Base-by-base conservation (phyloP, 202 grass and related monocot species). In the Musa balbisiana region DNA sequence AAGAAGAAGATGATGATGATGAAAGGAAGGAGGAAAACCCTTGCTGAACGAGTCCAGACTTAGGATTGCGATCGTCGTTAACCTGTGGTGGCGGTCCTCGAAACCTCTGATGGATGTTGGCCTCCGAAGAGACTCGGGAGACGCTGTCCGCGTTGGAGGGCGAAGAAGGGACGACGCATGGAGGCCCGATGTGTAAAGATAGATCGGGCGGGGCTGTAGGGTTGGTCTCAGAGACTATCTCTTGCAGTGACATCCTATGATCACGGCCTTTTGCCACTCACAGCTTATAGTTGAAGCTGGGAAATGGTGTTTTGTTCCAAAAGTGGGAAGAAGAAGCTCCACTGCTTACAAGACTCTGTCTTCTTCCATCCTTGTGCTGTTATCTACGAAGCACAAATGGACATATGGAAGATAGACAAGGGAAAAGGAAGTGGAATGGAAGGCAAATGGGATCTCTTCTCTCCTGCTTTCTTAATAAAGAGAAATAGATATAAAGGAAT, bases 151-250 rank as follows among this genome's bases (percentile, higher is more conserved):
- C 51, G 56, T 19, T 19, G 56, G 67, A 51, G 9, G 5, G 33
- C 33, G 33, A 43, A 43, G 33, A 43, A 43, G 12, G 33, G 9
- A 21, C 20, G 17, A 16, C 21, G 10, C 63, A 20, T 3, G 67
- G 67, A 70, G 49, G 67, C 10, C 67, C 67, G 43, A 70, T 70
- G 15, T 70, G 67, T 17, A 70, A 51, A n/a, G 67, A 70, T 10
- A 70, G 67, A 51, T 70, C 67, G 25, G 67, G 67, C 9, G 67
- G 52, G 9, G 33, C 17, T 16, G 67, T 21, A 25, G 67, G 8
- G 14, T 1, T 9, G 33, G 12, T 10, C 25, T 67, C 64, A 26
- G 25, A 15, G 27, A 67, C 15, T 26, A 29, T 4, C 14, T 13
- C 64, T 43, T 26, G 26, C 24, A 15, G 16, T 29, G 27, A 14